These are phyloP conservation scores for Dendrostoma leiphaemia DNA, from an alignment of 2,329 filamentous ascomycete species.

Conservation along the genomic window DNA sequence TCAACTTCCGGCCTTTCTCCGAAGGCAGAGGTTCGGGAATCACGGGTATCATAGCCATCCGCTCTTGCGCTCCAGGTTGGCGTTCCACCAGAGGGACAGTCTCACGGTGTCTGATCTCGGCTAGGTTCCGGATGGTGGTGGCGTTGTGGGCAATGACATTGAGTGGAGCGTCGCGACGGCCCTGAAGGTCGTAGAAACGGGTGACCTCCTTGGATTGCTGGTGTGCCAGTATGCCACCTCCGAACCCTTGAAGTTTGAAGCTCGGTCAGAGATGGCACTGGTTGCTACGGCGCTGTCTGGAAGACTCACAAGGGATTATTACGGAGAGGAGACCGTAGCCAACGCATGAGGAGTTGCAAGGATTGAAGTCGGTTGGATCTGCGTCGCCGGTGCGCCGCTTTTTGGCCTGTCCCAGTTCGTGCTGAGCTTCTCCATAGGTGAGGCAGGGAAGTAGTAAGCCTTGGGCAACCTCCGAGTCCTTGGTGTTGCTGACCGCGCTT, in stretches of 20 bases:
- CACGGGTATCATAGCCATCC: slow-evolving; percentile 8
- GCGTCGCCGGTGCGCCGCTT: background rate
- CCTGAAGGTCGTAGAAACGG: slow-evolving; percentile 6
- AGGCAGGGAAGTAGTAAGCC: slow-evolving; percentile 16
- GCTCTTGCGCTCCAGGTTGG: background rate
- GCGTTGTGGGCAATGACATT: slow-evolving; percentile 10
- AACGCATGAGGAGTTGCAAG: slow-evolving; percentile 10
- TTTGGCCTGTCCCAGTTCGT: slow-evolving; percentile 10
- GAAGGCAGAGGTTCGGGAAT: background rate
- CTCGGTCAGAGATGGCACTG: background rate
- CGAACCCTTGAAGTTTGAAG: slow-evolving; percentile 4
- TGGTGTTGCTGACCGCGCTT: slow-evolving; percentile 10
- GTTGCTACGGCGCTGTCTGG: too few relatives aligned
- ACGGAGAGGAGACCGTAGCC: slow-evolving; percentile 9
- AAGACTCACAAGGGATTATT: slow-evolving; percentile 13
- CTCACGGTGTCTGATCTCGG: slow-evolving; percentile 12
- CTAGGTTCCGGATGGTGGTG: slow-evolving; percentile 14
- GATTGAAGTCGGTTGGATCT: background rate
- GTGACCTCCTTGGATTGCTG: slow-evolving; percentile 11
- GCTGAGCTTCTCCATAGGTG: slow-evolving; percentile 15
- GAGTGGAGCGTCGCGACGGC: background rate
- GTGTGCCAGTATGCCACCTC: slow-evolving; percentile 13
- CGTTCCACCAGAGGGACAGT: background rate
- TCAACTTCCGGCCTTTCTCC: background rate
- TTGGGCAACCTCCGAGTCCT: slow-evolving; percentile 10